Evolutionary conservation across 805 yeast genomes (phyloP).

Genomic region (Ogataea haglerorum): DNA sequence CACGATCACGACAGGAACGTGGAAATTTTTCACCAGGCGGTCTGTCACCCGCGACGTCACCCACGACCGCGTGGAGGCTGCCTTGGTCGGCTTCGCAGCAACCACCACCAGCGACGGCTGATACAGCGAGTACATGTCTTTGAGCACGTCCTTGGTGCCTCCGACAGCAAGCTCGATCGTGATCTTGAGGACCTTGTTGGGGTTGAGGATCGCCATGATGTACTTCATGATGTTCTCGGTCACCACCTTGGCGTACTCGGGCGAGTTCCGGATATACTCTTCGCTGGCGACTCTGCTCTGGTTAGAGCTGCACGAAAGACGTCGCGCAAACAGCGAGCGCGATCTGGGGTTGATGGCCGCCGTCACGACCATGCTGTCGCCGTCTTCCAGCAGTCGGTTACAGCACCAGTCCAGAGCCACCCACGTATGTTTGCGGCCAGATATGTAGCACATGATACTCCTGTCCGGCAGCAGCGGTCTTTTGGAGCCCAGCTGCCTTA

Average conservation of each 20-base stretch:
- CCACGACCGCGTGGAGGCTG: constrained; percentile 57
- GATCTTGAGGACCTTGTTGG: constrained; percentile 44
- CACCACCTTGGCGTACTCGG: constrained; percentile 44
- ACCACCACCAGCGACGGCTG: constrained; percentile 57
- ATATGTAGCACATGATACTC: constrained; percentile 58
- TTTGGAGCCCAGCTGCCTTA: constrained; percentile 32
- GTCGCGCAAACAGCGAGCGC: constrained; percentile 23
- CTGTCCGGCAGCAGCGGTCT: constrained; percentile 45
- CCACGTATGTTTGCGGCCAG: constrained; percentile 79
- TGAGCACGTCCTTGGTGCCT: constrained; percentile 50
- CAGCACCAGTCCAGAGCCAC: constrained; percentile 73
- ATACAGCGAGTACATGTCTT: constrained; percentile 58
- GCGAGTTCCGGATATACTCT: constrained; percentile 39
- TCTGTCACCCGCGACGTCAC: constrained; percentile 59
- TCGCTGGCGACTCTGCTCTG: constrained; percentile 22
- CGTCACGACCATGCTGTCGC: constrained; percentile 64
- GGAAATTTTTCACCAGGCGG: constrained; percentile 58
- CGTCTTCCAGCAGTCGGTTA: constrained; percentile 50
- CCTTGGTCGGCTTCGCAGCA: constrained; percentile 50
- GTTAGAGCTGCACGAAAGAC: constrained; percentile 17
- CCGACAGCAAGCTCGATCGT: constrained; percentile 63
- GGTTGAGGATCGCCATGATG: constrained; percentile 43
- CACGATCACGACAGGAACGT: constrained; percentile 64
- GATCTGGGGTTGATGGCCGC: constrained; percentile 43
- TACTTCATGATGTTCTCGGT: constrained; percentile 53